A percentile compares a stretch with the other conserved stretches of the same genome.
Evolutionary conservation across 73 alveolate genomes (phyloP).

Genomic region (Paramecium pentaurelia): DNA sequence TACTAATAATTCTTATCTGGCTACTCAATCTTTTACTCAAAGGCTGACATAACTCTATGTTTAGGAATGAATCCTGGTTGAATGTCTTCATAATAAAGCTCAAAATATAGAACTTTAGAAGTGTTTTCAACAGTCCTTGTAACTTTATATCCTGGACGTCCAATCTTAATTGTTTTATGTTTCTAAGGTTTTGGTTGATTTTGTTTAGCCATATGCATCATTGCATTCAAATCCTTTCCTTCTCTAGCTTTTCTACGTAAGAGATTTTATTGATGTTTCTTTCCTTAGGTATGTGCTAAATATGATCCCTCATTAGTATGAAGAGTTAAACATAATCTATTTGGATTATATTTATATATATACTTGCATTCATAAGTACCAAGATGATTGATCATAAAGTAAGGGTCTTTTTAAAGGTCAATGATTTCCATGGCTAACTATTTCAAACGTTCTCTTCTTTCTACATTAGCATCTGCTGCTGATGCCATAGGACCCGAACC

Average conservation of each 20-base stretch:
- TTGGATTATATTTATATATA: neutral
- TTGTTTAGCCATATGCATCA: slow-evolving; percentile 78
- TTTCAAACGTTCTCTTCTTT: slow-evolving; percentile 92
- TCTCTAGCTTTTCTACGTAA: slow-evolving; percentile 86
- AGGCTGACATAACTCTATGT: slow-evolving; percentile 95
- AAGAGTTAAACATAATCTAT: slow-evolving; percentile 94
- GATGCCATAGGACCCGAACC: slow-evolving; percentile 91
- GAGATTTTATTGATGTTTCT: slow-evolving; percentile 97
- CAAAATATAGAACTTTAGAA: slow-evolving; percentile 95
- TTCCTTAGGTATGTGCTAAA: slow-evolving; percentile 98
- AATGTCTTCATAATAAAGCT: slow-evolving; percentile 95
- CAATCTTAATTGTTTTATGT: slow-evolving; percentile 88
- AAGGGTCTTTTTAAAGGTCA: slow-evolving; percentile 98
- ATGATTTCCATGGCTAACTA: slow-evolving; percentile 95
- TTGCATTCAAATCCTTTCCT: slow-evolving; percentile 73
- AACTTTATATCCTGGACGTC: slow-evolving; percentile 99
- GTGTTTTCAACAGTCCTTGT: slow-evolving; percentile 93
- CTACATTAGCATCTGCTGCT: slow-evolving; percentile 77
- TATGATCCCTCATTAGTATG: slow-evolving; percentile 97
- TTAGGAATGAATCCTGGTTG: slow-evolving; percentile 77
- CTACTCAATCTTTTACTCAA: slow-evolving; percentile 89
- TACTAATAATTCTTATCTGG: slow-evolving; percentile 93
- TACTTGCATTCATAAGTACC: slow-evolving; percentile 97
- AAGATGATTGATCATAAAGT: slow-evolving; percentile 95
- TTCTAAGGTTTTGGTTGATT: slow-evolving; percentile 52